Base-by-base conservation (phyloP, 805 yeast genomes). In the Hanseniaspora meyeri region DNA sequence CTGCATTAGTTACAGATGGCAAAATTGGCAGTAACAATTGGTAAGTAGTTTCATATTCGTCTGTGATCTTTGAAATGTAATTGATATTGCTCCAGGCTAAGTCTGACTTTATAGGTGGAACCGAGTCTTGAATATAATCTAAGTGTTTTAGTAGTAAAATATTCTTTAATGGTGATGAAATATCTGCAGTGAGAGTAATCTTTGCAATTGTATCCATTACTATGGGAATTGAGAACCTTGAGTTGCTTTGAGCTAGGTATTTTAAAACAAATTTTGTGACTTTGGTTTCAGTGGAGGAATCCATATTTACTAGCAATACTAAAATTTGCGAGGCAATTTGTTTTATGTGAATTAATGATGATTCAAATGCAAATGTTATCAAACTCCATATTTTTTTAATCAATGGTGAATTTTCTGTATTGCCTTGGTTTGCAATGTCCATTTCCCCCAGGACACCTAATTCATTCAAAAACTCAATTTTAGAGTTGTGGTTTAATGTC, bases 11-110 rank as follows among this genome's bases (percentile, higher is more conserved):
- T 8, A 89, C 73, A 38, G 82, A 77, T 2, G 91, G 89, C 62
- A 93, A 75, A 59, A 80, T 86, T 0, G 96, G 95, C 8, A 86
- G 80, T 20, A 88, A 71, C 14, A 91, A 68, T 65, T 85, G 87
- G 79, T 91, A 89, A 0, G 95, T 83, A 0, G 95, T 79, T 38
- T 78, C 70, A 1, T 73, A 68, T 61, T 79, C 78, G 1, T 79
- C 72, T 17, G 31, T 50, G 2, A 53, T 46, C 17, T 70, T 62
- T 0, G 96, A 83, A 12, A 85, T 74, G 37, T 75, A 69, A 24
- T 78, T 70, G 4, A 91, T 69, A 57, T 82, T 52, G 8, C 50
- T 36, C 56, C 56, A 52, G 10, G 56, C 56, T 12, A 52, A 14
- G 32, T 59, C 48, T 12, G 59, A 46, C 11, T 56, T 51, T 42